A percentile compares a stretch with the other conserved stretches of the same genome.
Evolutionary conservation across 352 stramenopile genomes (phyloP).

Genomic region (Pythium guiyangense): DNA sequence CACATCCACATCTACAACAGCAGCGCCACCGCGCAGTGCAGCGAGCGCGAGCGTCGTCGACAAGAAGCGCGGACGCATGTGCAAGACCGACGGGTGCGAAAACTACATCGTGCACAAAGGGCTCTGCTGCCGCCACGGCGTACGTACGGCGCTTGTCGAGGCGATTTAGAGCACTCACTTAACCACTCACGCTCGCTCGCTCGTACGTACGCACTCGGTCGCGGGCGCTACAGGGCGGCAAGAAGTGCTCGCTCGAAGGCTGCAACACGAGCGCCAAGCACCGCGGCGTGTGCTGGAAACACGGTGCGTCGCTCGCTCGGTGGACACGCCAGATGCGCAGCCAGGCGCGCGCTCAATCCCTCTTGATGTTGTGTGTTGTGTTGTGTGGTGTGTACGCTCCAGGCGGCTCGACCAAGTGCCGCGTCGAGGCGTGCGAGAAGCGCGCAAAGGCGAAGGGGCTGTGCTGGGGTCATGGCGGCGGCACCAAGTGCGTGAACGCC

Average conservation of each 20-base stretch:
- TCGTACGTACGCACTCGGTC: no score
- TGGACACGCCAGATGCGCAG: no score
- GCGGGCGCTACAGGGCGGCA: constrained; percentile 24
- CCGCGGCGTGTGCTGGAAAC: constrained; percentile 42
- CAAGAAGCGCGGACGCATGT: constrained; percentile 17
- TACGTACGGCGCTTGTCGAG: constrained; percentile 5
- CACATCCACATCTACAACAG: not conserved
- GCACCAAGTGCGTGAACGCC: constrained; percentile 13
- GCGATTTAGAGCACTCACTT: constrained; percentile 5
- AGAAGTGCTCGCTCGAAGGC: constrained; percentile 32
- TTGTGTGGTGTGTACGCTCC: not conserved
- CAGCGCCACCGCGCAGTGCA: not conserved
- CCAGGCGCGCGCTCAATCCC: no score
- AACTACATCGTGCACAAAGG: constrained; percentile 24
- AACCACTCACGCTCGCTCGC: not conserved
- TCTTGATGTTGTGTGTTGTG: no score
- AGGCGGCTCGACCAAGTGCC: constrained; percentile 17
- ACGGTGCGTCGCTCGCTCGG: constrained; percentile 16
- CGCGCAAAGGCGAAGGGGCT: constrained; percentile 18
- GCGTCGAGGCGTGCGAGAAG: constrained; percentile 13
- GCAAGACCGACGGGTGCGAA: constrained; percentile 13
- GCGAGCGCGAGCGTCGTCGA: constrained; percentile 3
- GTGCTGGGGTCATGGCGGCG: constrained; percentile 18
- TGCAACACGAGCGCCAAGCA: constrained; percentile 42
- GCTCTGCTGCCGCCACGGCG: constrained; percentile 21